A percentile compares a stretch with the other conserved stretches of the same genome.
phyloP scores from a whole-genome alignment of 306 rosid species.

The Hylodesmum podocarpum region DNA sequence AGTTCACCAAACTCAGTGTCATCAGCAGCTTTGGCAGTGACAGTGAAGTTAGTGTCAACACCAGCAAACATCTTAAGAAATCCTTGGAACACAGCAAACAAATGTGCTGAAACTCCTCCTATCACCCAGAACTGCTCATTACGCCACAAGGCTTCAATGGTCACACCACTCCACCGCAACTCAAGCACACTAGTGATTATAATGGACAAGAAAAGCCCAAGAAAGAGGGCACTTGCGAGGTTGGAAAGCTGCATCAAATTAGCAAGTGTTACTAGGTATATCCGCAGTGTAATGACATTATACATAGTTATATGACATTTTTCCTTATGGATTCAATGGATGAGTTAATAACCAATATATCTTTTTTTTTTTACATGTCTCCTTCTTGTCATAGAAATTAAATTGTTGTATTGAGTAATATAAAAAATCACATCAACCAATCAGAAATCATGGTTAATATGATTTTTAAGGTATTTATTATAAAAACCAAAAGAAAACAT shows the following conservation, averaged over 20 bases:
- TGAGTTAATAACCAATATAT: neutral
- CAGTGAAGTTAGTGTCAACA: conserved; percentile 91
- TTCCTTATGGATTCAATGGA: neutral
- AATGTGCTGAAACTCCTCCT: conserved; percentile 97
- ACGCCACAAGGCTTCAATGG: conserved; percentile 84
- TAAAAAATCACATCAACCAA: no score
- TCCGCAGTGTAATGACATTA: neutral
- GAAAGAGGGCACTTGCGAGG: conserved; percentile 85
- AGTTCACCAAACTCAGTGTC: conserved; percentile 90
- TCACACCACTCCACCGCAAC: conserved; percentile 93
- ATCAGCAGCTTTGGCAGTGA: conserved; percentile 85
- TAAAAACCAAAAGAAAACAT: no score
- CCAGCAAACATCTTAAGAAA: conserved; percentile 92
- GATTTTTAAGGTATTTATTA: no score
- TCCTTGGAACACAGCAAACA: conserved; percentile 96
- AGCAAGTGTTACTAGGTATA: neutral
- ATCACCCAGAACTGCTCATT: conserved; percentile 98
- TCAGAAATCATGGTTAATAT: no score
- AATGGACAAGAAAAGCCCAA: conserved; percentile 92
- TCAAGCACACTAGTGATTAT: conserved; percentile 78
- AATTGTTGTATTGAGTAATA: no score
- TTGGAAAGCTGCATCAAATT: conserved; percentile 77
- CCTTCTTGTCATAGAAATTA: no score
- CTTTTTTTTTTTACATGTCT: no score
- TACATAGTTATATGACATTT: neutral